Evolutionary conservation across 73 alveolate genomes (phyloP).

Genomic region (Halteria grandinella): DNA sequence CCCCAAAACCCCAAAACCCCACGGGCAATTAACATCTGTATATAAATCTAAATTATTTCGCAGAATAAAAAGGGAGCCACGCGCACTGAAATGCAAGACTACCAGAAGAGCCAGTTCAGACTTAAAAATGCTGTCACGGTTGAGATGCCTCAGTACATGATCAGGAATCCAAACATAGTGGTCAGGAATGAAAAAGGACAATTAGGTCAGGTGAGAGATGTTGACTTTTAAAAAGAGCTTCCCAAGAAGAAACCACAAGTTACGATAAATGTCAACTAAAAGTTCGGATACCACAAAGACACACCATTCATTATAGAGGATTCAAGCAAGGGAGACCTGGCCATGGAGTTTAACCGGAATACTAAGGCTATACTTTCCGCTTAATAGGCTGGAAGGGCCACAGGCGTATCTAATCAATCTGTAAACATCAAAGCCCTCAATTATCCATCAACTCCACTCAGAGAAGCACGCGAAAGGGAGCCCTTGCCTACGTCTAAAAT

Average conservation of each 20-base stretch:
- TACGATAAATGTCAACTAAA: neutral
- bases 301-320: slow-evolving; percentile 44
- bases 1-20: slow-evolving; percentile 37
- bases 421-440: too few species aligned
- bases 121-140: slow-evolving; percentile 52
- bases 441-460: too few species aligned
- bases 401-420: neutral
- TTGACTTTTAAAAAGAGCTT: neutral
- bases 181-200: slow-evolving; percentile 20
- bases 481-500: neutral
- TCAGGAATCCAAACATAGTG: slow-evolving; percentile 21
- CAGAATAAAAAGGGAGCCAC: slow-evolving; percentile 31
- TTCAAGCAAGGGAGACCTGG: too few species aligned
- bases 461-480: neutral
- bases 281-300: slow-evolving; percentile 34
- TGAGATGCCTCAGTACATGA: slow-evolving; percentile 36
- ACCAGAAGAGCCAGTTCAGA: too few species aligned
- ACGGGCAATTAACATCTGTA: neutral
- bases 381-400: neutral
- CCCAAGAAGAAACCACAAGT: neutral
- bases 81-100: too few species aligned
- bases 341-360: neutral
- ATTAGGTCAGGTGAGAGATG: neutral
- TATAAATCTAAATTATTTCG: neutral
- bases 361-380: neutral